Percentiles rank a stretch among this genome's conserved stretches.
These are phyloP conservation scores for Mycena amicta DNA, from an alignment of 768 basidiomycete genomes.

Conservation along the genomic window DNA sequence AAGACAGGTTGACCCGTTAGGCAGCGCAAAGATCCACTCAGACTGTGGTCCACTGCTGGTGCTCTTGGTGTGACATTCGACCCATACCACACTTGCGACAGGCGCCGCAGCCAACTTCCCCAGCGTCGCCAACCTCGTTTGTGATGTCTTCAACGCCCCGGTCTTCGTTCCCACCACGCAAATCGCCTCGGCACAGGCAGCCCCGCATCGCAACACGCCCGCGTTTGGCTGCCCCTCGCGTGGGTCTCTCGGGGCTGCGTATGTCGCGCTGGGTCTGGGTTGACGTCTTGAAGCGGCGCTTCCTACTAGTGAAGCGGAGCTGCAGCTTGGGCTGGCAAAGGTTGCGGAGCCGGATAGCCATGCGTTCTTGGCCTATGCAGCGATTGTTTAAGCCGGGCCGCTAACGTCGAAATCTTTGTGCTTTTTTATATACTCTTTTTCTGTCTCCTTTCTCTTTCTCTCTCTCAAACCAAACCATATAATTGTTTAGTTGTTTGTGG, in stretches of 20 bases:
- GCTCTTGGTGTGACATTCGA: conserved; percentile 71
- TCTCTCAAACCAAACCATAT: too few relatives aligned
- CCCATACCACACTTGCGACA: conserved; percentile 78
- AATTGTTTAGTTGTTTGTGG: too few relatives aligned
- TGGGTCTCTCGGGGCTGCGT: conserved; percentile 73
- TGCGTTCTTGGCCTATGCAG: conserved; percentile 83
- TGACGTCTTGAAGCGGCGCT: conserved; percentile 74
- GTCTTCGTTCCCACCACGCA: conserved; percentile 77
- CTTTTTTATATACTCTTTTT: too few relatives aligned
- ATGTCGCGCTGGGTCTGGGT: conserved; percentile 88
- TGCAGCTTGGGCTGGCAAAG: conserved; percentile 76
- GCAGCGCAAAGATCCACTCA: too few relatives aligned
- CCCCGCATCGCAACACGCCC: conserved; percentile 75
- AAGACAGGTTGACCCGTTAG: too few relatives aligned
- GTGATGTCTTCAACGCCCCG: conserved; percentile 82
- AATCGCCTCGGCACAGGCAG: conserved; percentile 73
- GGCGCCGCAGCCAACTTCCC: conserved; percentile 88
- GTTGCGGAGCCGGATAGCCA: conserved; percentile 84
- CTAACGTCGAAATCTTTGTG: too few relatives aligned
- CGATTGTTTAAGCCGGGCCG: too few relatives aligned
- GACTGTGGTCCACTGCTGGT: conserved; percentile 40
- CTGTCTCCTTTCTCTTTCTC: too few relatives aligned
- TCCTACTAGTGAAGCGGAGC: conserved; percentile 70
- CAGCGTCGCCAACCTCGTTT: conserved; percentile 74
- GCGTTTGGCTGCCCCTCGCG: conserved; percentile 69